phyloP scores from a whole-genome alignment of 2,329 filamentous ascomycete species.

The Penicillium freii region DNA sequence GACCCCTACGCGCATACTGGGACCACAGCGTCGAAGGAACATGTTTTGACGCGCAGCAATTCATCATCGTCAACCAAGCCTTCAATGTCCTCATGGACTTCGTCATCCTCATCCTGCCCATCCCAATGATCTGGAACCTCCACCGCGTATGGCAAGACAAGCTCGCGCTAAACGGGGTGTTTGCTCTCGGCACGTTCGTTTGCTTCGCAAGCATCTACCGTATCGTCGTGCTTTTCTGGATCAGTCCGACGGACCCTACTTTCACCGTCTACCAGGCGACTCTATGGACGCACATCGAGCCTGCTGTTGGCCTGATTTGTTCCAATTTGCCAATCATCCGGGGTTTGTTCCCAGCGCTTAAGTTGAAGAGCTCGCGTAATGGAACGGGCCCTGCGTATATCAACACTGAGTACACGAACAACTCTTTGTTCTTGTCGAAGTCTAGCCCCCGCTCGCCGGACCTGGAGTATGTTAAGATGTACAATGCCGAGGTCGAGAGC shows the following conservation, averaged over 20 bases:
- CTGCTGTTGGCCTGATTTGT: constrained; percentile 36
- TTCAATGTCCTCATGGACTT: constrained; percentile 38
- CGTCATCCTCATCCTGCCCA: constrained; percentile 30
- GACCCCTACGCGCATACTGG: constrained; percentile 33
- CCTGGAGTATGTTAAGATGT: constrained; percentile 31
- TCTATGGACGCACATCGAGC: constrained; percentile 39
- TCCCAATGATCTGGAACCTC: constrained; percentile 38
- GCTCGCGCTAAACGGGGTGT: constrained; percentile 34
- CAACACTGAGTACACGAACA: constrained; percentile 27
- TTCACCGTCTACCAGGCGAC: constrained; percentile 37
- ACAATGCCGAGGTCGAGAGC: constrained; percentile 17
- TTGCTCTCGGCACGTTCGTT: constrained; percentile 34
- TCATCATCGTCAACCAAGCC: constrained; percentile 36
- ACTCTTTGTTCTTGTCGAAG: constrained; percentile 24
- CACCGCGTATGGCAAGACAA: constrained; percentile 38
- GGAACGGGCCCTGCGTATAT: constrained; percentile 25
- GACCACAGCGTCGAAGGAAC: constrained; percentile 26
- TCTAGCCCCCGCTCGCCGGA: constrained; percentile 27
- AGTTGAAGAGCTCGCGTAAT: constrained; percentile 24
- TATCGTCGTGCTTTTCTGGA: constrained; percentile 37
- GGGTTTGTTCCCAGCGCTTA: constrained; percentile 33
- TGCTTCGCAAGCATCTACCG: constrained; percentile 39
- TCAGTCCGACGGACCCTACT: constrained; percentile 29
- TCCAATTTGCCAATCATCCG: constrained; percentile 38
- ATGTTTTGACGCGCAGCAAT: constrained; percentile 29